These are phyloP conservation scores for Suillus occidentalis DNA, from an alignment of 768 basidiomycete genomes.

Conservation along the genomic window DNA sequence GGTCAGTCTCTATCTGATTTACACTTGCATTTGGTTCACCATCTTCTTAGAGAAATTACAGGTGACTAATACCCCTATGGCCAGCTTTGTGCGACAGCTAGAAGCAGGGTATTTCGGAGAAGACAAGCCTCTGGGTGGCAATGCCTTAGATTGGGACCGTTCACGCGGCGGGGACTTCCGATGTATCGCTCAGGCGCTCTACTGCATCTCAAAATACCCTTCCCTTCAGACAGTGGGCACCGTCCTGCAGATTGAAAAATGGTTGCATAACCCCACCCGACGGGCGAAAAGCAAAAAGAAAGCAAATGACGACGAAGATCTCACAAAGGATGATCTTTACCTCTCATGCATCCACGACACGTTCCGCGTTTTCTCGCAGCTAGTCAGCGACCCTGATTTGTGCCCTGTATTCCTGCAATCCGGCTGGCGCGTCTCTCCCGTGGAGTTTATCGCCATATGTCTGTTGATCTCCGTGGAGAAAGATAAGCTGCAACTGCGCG, in stretches of 20 bases:
- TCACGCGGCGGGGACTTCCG: conserved; percentile 57
- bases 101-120: conserved; percentile 45
- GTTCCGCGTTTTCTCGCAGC: conserved; percentile 45
- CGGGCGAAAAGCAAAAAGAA: conserved; percentile 25
- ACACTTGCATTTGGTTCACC: not conserved
- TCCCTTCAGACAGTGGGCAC: conserved; percentile 28
- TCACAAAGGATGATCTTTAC: conserved; percentile 35
- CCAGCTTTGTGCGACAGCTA: conserved; percentile 58
- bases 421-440: conserved; percentile 56
- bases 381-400: conserved; percentile 41
- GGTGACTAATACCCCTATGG: conserved; percentile 58
- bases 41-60: conserved; percentile 58
- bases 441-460: conserved; percentile 63
- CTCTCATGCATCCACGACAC: conserved; percentile 37
- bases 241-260: conserved; percentile 47
- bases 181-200: conserved; percentile 54
- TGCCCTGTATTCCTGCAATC: conserved; percentile 39
- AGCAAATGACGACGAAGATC: conserved; percentile 17
- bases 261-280: conserved; percentile 38
- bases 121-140: conserved; percentile 35
- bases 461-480: conserved; percentile 55
- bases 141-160: conserved; percentile 50
- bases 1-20: conserved; percentile 34
- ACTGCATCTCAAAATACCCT: conserved; percentile 47
- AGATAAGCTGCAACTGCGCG: conserved; percentile 34